Evolutionary conservation across 2,329 filamentous ascomycete genomes (phyloP), one percentile per base, ranked within the genome.

Genomic region (Cephalotrichum gorgonifer): DNA sequence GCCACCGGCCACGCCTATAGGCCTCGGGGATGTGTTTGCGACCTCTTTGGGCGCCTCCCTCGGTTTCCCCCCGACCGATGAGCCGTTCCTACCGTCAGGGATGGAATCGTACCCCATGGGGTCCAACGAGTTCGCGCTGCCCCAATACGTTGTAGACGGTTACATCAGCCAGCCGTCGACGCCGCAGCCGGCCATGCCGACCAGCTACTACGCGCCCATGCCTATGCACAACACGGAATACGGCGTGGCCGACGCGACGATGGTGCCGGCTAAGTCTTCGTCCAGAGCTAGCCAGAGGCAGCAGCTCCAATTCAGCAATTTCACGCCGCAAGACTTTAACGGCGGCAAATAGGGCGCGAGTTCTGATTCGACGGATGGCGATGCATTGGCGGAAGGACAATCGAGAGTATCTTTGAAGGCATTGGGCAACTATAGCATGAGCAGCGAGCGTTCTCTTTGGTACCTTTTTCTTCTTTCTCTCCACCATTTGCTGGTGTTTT

Each of bases 1-100:
- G 6, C 75, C 75, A 14, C 75, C 75, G 3, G 71, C 68, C 4
- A 78, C 75, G 1, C 75, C 75, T 0, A 73, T 73, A 15, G 56
- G 76, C 31, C 60, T 72, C 52, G 61, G 67, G 27, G 64, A 64
- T 48, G 62, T 71, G 41, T 66, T 67, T 47, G 62, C 46, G 14
- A 39, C 39, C 23, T 42, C 46, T 8, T 43, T 48, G 11, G 46
- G 39, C 38, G 31, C 38, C 22, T 31, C 46, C 15, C 38, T 48
- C 14, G 55, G 30, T 46, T 62, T 66, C 51, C 56, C 65, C 6
- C 60, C 69, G 3, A 57, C 66, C 1, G 75, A 79, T 38, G 74
- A 76, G 52, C 64, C 70, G 11, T 56, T 79, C 17, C 60, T 74
- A 14, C 74, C 73, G 2, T 72, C 75, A 1, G 69, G 67, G 35